Percentiles rank a stretch among this genome's conserved stretches.
These are phyloP conservation scores for Curvularia sp. DNA, from an alignment of 2,329 filamentous ascomycete genomes.

Conservation along the genomic window DNA sequence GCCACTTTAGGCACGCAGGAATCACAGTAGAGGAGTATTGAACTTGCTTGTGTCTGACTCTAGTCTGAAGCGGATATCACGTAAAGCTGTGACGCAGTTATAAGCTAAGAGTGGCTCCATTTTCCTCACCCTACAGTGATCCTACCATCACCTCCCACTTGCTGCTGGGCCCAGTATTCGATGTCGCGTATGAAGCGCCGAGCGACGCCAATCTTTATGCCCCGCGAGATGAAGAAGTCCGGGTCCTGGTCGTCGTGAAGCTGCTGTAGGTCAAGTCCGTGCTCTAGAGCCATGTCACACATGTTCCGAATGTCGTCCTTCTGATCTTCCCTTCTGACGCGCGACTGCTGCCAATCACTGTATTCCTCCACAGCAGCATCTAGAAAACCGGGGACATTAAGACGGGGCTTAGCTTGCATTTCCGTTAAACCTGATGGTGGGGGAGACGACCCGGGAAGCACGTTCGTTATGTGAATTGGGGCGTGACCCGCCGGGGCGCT, in stretches of 20 bases:
- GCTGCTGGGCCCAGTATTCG: conserved; percentile 15
- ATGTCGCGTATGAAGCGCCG: conserved; percentile 44
- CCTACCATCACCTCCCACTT: background rate
- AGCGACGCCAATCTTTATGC: conserved; percentile 42
- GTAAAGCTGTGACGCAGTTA: background rate
- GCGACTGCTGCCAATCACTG: conserved; percentile 28
- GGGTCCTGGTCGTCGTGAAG: conserved; percentile 41
- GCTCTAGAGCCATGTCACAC: conserved; percentile 16
- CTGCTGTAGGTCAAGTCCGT: conserved; percentile 32
- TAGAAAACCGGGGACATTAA: conserved; percentile 25
- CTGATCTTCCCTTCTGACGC: conserved; percentile 17
- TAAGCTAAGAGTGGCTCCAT: background rate
- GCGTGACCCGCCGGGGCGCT: conserved; percentile 25
- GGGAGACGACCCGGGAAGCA: conserved; percentile 24
- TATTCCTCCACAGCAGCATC: conserved; percentile 26
- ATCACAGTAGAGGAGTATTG: conserved; percentile 9
- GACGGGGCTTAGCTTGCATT: conserved; percentile 8
- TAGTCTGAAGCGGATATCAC: background rate
- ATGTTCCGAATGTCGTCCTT: conserved; percentile 25
- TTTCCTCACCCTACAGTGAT: conserved; percentile 5
- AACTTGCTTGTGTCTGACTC: background rate
- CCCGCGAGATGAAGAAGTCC: conserved; percentile 39
- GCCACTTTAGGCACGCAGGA: conserved; percentile 39
- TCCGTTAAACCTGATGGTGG: background rate
- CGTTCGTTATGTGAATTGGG: conserved; percentile 45